Percentiles rank a stretch among this genome's conserved stretches.
Evolutionary conservation across 805 yeast genomes (phyloP).

Genomic region (Ascoidea asiatica): DNA sequence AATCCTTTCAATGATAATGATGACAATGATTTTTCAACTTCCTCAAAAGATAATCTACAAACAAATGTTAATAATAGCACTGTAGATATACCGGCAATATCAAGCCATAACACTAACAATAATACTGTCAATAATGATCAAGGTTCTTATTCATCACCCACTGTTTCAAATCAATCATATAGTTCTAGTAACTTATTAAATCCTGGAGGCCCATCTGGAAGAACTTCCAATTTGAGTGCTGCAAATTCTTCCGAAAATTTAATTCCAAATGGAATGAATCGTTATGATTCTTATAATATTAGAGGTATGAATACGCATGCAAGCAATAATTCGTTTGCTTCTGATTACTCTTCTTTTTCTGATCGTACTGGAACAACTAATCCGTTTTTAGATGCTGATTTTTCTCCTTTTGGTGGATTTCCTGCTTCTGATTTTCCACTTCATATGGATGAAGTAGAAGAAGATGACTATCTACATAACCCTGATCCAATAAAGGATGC

Average conservation of each 20-base stretch:
- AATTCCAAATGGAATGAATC: slow-evolving; percentile 28
- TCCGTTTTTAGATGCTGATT: slow-evolving; percentile 46
- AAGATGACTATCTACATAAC: slow-evolving; percentile 89
- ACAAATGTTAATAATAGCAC: not conserved
- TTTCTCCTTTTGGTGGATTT: slow-evolving; percentile 91
- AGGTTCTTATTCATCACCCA: too few species aligned
- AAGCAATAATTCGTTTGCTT: slow-evolving; percentile 7
- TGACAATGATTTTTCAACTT: not conserved
- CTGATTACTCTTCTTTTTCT: slow-evolving; percentile 11
- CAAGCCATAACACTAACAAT: too few species aligned
- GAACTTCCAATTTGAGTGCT: not conserved
- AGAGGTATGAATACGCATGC: slow-evolving; percentile 19
- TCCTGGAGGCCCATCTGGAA: not conserved
- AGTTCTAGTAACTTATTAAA: not conserved
- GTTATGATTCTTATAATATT: slow-evolving; percentile 27
- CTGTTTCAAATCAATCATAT: not conserved
- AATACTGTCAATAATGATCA: too few species aligned
- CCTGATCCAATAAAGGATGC: slow-evolving; percentile 95
- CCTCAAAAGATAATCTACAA: not conserved
- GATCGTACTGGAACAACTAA: slow-evolving; percentile 16
- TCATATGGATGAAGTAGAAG: slow-evolving; percentile 84
- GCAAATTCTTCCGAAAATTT: not conserved
- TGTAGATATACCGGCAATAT: not conserved
- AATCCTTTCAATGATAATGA: not conserved
- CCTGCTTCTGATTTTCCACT: slow-evolving; percentile 90